Evolutionary conservation across 352 stramenopile genomes (phyloP).

Genomic region (Halophytophthora polymorphica): DNA sequence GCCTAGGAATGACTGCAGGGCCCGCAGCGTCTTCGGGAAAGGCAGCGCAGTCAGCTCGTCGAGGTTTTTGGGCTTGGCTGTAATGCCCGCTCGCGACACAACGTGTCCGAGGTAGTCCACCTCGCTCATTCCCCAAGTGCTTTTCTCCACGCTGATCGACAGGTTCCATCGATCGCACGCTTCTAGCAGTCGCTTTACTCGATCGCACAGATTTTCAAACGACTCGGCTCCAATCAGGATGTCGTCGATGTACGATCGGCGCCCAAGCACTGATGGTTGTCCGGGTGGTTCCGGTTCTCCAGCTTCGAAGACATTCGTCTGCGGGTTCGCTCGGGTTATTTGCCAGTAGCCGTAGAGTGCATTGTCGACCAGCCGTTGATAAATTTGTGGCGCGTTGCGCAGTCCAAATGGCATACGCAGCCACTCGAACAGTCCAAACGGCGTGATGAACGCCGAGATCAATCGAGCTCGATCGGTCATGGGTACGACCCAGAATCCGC

Average conservation of each 20-base stretch:
- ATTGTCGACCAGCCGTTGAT: slow-evolving; percentile 12
- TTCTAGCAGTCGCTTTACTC: slow-evolving; percentile 8
- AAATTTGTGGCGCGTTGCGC: slow-evolving; percentile 14
- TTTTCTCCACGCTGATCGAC: slow-evolving; percentile 26
- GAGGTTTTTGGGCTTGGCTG: slow-evolving; percentile 14
- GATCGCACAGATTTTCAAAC: slow-evolving; percentile 12
- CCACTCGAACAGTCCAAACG: slow-evolving; percentile 15
- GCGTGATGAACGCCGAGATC: slow-evolving; percentile 19
- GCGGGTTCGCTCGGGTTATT: not conserved
- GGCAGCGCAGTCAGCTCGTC: not conserved
- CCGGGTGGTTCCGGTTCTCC: not conserved
- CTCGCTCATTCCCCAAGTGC: slow-evolving; percentile 9
- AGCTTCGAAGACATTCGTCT: not conserved
- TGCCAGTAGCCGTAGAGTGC: slow-evolving; percentile 9
- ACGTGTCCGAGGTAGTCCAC: slow-evolving; percentile 18
- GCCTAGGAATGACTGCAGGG: slow-evolving; percentile 18
- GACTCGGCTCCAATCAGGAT: slow-evolving; percentile 8
- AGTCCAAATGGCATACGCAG: slow-evolving; percentile 9
- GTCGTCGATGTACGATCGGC: slow-evolving; percentile 28
- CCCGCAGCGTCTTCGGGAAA: slow-evolving; percentile 7
- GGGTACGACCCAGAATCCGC: slow-evolving; percentile 9
- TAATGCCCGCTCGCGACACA: slow-evolving; percentile 1
- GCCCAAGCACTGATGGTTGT: slow-evolving; percentile 1
- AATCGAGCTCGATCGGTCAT: slow-evolving; percentile 8
- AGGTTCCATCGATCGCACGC: slow-evolving; percentile 16